Conservation (phyloP, 2,329 filamentous ascomycete species). For the Fusarium clavum region DNA sequence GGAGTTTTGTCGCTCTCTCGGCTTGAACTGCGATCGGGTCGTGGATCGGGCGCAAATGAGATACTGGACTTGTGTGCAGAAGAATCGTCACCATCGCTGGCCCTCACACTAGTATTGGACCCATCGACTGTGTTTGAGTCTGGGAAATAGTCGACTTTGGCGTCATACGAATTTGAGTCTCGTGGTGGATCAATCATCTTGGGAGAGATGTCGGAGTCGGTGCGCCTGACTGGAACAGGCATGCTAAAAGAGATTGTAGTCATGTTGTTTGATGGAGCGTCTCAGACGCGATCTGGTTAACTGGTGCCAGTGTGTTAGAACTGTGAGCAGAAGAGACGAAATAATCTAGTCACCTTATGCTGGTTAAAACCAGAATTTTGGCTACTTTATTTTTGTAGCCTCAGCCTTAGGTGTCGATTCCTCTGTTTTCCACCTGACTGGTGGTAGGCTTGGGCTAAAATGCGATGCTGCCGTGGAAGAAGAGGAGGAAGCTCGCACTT, state of each 20-base stretch:
- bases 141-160: slow-evolving; percentile 45
- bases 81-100: slow-evolving; percentile 49
- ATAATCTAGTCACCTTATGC: background rate
- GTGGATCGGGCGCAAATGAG: slow-evolving; percentile 52
- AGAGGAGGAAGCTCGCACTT: slow-evolving; percentile 13
- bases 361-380: background rate
- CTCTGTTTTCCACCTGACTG: too few relatives aligned
- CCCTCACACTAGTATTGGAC: slow-evolving; percentile 41
- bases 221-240: slow-evolving; percentile 47
- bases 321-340: background rate
- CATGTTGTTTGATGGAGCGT: slow-evolving; percentile 25
- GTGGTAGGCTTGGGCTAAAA: background rate
- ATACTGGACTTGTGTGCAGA: slow-evolving; percentile 50
- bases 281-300: slow-evolving; percentile 1
- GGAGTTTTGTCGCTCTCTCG: slow-evolving; percentile 46
- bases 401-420: background rate
- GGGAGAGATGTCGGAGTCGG: slow-evolving; percentile 60
- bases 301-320: background rate
- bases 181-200: slow-evolving; percentile 47
- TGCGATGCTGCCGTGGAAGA: slow-evolving; percentile 1
- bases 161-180: slow-evolving; percentile 18
- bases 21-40: slow-evolving; percentile 41
- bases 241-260: slow-evolving; percentile 40
- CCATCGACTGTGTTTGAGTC: slow-evolving; percentile 42
- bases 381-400: background rate